Percentiles rank a stretch among this genome's conserved stretches.
Conservation (phyloP, 73 alveolate genomes). For the Paramecium tetraurelia region DNA sequence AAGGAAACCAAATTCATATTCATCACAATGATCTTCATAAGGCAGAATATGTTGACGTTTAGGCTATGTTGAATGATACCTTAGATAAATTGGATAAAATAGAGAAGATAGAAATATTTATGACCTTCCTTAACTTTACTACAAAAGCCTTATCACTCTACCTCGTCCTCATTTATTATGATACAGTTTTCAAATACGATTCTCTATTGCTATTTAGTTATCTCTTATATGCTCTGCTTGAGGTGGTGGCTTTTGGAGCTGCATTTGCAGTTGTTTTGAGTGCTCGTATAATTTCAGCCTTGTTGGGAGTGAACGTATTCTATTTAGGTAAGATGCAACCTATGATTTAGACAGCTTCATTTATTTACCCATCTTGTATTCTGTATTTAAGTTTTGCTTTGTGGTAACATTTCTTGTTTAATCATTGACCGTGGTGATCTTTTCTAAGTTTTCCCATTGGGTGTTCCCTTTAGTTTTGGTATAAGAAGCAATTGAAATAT, state of each 20-base stretch:
- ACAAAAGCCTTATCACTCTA: background rate
- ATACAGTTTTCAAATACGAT: background rate
- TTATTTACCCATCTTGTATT: conserved; percentile 3
- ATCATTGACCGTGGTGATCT: background rate
- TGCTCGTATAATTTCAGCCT: background rate
- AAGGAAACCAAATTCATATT: background rate
- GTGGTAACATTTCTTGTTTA: conserved; percentile 25
- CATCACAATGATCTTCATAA: background rate
- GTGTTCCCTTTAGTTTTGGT: background rate
- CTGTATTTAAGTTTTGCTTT: conserved; percentile 21
- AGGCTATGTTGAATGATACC: background rate
- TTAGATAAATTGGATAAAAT: background rate
- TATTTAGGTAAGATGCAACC: background rate
- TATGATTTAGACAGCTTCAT: background rate
- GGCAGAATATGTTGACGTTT: background rate
- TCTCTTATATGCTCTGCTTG: conserved; percentile 19
- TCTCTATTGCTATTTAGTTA: conserved; percentile 10
- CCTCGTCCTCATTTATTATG: background rate
- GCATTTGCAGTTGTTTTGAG: background rate
- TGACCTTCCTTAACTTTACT: background rate
- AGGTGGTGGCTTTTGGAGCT: conserved; percentile 36
- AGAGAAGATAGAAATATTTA: conserved; percentile 34
- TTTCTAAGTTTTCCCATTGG: conserved; percentile 33
- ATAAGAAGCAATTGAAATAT: background rate
- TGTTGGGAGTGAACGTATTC: background rate